These are phyloP conservation scores for Echites panduratus DNA, from an alignment of 257 asterid species.

Conservation along the genomic window DNA sequence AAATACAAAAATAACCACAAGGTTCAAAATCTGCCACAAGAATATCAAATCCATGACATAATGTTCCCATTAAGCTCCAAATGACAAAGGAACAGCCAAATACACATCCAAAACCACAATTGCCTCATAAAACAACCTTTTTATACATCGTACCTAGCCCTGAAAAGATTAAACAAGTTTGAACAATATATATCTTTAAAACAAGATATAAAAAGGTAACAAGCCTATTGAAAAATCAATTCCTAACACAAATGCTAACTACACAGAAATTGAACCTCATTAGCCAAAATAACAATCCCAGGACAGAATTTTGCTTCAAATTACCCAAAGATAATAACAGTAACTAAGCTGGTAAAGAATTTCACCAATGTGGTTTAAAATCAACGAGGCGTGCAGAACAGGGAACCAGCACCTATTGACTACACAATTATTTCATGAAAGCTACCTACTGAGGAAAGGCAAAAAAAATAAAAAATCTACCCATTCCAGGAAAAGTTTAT, in stretches of 20 bases:
- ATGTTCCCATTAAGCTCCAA: neutral
- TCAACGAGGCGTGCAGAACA: neutral
- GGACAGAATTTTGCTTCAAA: neutral
- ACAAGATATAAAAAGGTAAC: neutral
- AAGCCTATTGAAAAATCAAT: neutral
- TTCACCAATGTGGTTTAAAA: neutral
- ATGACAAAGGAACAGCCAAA: neutral
- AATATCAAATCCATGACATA: neutral
- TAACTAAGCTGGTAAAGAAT: neutral
- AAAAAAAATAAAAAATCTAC: neutral
- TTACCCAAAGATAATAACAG: neutral
- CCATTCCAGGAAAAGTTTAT: neutral
- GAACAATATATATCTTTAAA: neutral
- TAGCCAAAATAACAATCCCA: neutral
- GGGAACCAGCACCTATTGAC: neutral
- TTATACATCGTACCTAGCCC: neutral
- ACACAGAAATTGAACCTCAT: neutral
- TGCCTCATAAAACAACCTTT: neutral
- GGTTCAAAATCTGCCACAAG: neutral
- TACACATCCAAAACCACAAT: neutral
- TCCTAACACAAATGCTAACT: neutral
- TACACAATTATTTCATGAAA: neutral
- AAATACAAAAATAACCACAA: neutral
- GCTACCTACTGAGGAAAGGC: neutral
- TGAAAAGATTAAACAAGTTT: neutral